Evolutionary conservation across 2,329 filamentous ascomycete genomes (phyloP).

Genomic region (Byssothecium circinans): DNA sequence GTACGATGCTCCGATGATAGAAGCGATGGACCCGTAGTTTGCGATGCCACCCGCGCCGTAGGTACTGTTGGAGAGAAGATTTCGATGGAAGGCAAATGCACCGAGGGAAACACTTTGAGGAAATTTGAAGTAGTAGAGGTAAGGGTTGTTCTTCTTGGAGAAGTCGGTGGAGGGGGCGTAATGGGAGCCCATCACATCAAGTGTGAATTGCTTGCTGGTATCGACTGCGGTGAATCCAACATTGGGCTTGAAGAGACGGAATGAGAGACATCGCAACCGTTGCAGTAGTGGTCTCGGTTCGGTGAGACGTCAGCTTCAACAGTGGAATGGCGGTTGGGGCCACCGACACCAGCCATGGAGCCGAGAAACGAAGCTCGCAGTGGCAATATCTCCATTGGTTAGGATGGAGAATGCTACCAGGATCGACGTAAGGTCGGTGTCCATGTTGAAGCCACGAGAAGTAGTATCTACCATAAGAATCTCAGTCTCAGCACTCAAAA

Average conservation of each 20-base stretch:
- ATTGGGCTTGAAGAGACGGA: slow-evolving; percentile 18
- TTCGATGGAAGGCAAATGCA: slow-evolving; percentile 37
- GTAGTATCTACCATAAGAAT: slow-evolving; percentile 19
- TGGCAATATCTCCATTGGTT: slow-evolving; percentile 23
- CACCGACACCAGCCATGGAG: slow-evolving; percentile 21
- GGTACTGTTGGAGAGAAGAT: slow-evolving; percentile 41
- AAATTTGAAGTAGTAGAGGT: slow-evolving; percentile 37
- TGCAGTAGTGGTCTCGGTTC: too few relatives aligned
- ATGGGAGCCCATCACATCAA: slow-evolving; percentile 31
- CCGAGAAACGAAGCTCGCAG: slow-evolving; percentile 21
- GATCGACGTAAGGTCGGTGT: slow-evolving; percentile 32
- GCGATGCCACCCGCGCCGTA: slow-evolving; percentile 41
- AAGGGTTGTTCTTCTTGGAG: slow-evolving; percentile 46
- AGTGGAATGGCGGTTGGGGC: slow-evolving; percentile 48
- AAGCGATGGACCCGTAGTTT: slow-evolving; percentile 42
- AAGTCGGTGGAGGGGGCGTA: slow-evolving; percentile 47
- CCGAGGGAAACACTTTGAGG: slow-evolving; percentile 54
- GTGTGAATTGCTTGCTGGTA: slow-evolving; percentile 22
- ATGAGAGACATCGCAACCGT: slow-evolving; percentile 22
- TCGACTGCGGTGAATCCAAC: slow-evolving; percentile 20
- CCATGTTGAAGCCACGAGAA: slow-evolving; percentile 27
- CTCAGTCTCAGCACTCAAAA: slow-evolving; percentile 49
- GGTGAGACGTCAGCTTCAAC: slow-evolving; percentile 36
- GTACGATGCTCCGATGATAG: slow-evolving; percentile 52
- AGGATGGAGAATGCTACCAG: slow-evolving; percentile 30